These are phyloP conservation scores for Bondarzewia mesenterica DNA, from an alignment of 1,284 basidiomycete genomes.

Conservation along the genomic window DNA sequence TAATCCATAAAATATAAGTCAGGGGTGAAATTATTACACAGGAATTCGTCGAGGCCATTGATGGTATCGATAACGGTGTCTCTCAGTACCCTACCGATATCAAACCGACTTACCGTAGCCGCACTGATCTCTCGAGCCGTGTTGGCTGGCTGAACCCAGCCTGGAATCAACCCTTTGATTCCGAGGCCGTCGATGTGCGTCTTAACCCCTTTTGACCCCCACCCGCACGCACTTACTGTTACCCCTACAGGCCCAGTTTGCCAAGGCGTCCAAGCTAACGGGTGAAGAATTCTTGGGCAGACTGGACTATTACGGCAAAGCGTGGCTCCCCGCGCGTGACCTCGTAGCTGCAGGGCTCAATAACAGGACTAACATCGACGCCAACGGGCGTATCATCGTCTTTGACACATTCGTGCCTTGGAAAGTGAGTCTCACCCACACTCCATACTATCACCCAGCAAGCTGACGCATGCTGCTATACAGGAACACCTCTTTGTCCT, in stretches of 20 bases:
- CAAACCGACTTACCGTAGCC: slow-evolving; percentile 61
- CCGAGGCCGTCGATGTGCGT: slow-evolving; percentile 60
- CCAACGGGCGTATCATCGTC: slow-evolving; percentile 72
- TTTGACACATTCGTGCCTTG: slow-evolving; percentile 81
- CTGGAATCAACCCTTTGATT: slow-evolving; percentile 78
- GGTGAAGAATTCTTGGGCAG: slow-evolving; percentile 83
- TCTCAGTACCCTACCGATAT: slow-evolving; percentile 61
- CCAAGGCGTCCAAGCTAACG: slow-evolving; percentile 73
- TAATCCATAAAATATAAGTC: background rate
- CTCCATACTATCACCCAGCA: background rate
- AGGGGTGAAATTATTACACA: slow-evolving; percentile 25
- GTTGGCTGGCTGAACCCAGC: slow-evolving; percentile 79
- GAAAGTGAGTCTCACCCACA: slow-evolving; percentile 53
- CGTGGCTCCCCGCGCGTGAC: slow-evolving; percentile 91
- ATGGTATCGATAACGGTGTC: slow-evolving; percentile 95
- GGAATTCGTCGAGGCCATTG: slow-evolving; percentile 93
- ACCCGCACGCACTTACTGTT: background rate
- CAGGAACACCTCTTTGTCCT: slow-evolving; percentile 91
- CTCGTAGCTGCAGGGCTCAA: slow-evolving; percentile 68
- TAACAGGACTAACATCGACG: slow-evolving; percentile 54
- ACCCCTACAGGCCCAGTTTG: slow-evolving; percentile 56
- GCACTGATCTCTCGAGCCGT: slow-evolving; percentile 79
- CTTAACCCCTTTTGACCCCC: background rate
- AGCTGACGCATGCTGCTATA: slow-evolving; percentile 5
- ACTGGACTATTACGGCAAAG: slow-evolving; percentile 77